Base-by-base conservation (phyloP, 768 basidiomycete genomes). In the Boletus fagicola region DNA sequence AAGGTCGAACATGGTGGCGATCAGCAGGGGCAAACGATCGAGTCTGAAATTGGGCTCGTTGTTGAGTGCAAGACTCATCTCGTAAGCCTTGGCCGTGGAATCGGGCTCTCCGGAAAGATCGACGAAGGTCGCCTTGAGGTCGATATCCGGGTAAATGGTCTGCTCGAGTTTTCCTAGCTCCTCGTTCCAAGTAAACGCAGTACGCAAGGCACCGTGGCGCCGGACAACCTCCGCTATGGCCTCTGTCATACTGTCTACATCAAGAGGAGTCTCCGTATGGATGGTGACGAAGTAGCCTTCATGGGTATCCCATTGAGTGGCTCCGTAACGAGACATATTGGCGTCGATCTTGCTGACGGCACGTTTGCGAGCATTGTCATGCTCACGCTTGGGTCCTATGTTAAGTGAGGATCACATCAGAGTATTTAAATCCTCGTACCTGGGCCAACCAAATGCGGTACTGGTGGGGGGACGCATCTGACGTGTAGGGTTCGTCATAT, bases 391-490 rank as follows among this genome's bases (percentile, higher is more conserved):
- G 55, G 40, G 7, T n/a, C 35, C 8, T 18, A 11, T 24, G 18
- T 43, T 48, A 3, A 54, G 46, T 45, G 22, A 31, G n/a, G 11
- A 20, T 57, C 42, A 18, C 22, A 22, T 16, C 3, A 2, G 4
- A 47, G 13, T 15, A 36, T 18, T 3, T 28, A 15, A 26, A 20
- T 30, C 26, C 5, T 13, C 63, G 24, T 57, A 72, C 69, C 68
- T 71, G 70, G 35, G 70, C 70, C 40, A 71, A 52, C 70, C 70
- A 71, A 30, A 71, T 71, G 12, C 70, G 70, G 51, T 67, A 66
- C 31, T 66, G 65, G 22, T 67, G 62, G 1, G 65, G 64, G 6
- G 65, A 67, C 9, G 65, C 70, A 38, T 72, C 70, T 0, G 70
- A 45, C 15, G 65, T 70, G 57, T 72, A 71, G 1, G 70, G 64